Percentiles rank a stretch among this genome's conserved stretches.
Evolutionary conservation across 2,329 filamentous ascomycete genomes (phyloP).

Genomic region (Anthostomella pinea): DNA sequence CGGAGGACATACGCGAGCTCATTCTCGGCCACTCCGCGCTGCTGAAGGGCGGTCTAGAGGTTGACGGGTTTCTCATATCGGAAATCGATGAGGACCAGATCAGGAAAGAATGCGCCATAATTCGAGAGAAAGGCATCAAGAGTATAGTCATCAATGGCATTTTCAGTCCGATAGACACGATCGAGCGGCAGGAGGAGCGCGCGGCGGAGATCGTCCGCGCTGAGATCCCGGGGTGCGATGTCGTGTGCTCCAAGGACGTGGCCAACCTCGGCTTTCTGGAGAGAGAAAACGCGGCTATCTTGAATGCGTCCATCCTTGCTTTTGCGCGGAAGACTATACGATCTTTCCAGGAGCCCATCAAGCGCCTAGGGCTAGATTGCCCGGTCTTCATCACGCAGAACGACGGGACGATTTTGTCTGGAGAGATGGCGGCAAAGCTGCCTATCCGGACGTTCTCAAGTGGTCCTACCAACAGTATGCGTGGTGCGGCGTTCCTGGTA

Average conservation of each 20-base stretch:
- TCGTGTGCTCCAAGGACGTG: slow-evolving; percentile 51
- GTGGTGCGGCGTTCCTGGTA: slow-evolving; percentile 59
- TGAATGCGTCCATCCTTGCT: slow-evolving; percentile 60
- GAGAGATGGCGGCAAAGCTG: slow-evolving; percentile 49
- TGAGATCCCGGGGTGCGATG: slow-evolving; percentile 40
- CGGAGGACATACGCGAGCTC: slow-evolving; percentile 44
- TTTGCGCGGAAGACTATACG: slow-evolving; percentile 57
- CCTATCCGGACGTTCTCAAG: slow-evolving; percentile 62
- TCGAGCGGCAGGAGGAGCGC: slow-evolving; percentile 47
- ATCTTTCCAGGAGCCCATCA: slow-evolving; percentile 52
- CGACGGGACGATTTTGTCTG: slow-evolving; percentile 58
- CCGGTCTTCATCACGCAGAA: slow-evolving; percentile 63
- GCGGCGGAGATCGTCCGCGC: slow-evolving; percentile 41
- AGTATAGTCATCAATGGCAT: slow-evolving; percentile 49
- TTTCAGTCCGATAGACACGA: slow-evolving; percentile 52
- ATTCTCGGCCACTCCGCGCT: slow-evolving; percentile 45
- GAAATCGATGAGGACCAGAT: slow-evolving; percentile 44
- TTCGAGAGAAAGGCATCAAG: slow-evolving; percentile 41
- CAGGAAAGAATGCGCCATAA: slow-evolving; percentile 35
- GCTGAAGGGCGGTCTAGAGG: slow-evolving; percentile 49
- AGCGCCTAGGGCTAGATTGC: slow-evolving; percentile 46
- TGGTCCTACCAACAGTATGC: slow-evolving; percentile 63
- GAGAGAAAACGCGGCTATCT: slow-evolving; percentile 62
- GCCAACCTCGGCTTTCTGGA: slow-evolving; percentile 56
- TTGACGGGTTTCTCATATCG: slow-evolving; percentile 47